phyloP scores from a whole-genome alignment of 345 rosid genomes.

The Murraya paniculata region DNA sequence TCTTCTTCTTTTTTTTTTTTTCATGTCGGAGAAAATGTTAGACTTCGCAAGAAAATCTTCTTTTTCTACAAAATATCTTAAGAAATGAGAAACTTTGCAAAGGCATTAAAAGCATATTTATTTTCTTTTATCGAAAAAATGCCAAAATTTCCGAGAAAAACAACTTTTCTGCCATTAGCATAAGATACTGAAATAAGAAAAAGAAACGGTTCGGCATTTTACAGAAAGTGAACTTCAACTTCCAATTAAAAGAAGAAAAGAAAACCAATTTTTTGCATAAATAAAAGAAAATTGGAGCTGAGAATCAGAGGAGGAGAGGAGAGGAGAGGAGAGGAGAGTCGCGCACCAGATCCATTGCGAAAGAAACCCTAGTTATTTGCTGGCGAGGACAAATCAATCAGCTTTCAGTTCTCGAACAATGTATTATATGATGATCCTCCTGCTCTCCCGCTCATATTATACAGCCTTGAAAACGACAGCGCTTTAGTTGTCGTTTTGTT shows the following conservation, averaged over 20 bases:
- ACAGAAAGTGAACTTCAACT: background rate
- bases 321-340: background rate
- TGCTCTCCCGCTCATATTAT: background rate
- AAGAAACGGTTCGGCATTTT: background rate
- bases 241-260: too few relatives aligned
- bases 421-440: background rate
- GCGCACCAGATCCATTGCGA: constrained; percentile 47
- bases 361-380: constrained; percentile 23
- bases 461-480: background rate
- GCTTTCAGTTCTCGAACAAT: background rate
- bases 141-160: background rate
- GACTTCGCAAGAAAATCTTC: background rate
- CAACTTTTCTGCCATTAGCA: background rate
- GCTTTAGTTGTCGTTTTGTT: background rate
- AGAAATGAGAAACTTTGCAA: background rate
- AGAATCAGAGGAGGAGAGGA: background rate
- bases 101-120: background rate
- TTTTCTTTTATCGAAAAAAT: background rate
- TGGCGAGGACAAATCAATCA: constrained; percentile 14
- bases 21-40: background rate
- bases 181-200: background rate
- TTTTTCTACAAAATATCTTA: background rate
- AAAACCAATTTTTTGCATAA: background rate
- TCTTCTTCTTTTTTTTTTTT: too few relatives aligned
- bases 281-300: background rate